Conservation (phyloP, 2,329 filamentous ascomycete species). For the Colletotrichum camelliae region DNA sequence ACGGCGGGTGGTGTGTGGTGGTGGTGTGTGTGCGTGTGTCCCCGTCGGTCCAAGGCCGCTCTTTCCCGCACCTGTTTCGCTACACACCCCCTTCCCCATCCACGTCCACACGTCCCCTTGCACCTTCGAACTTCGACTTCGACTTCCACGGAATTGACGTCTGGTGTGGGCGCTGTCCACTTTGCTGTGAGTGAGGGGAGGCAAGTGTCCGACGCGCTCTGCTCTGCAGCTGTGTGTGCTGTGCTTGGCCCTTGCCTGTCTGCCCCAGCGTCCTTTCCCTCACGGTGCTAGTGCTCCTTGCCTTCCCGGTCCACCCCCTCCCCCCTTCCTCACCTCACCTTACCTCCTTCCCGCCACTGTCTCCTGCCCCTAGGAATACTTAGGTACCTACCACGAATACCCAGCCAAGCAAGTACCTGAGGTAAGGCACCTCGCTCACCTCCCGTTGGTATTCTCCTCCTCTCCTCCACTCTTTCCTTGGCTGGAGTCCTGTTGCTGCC, state of each 20-base stretch:
- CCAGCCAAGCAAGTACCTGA: not conserved
- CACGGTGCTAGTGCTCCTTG: not conserved
- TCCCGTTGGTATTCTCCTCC: not conserved
- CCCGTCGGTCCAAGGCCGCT: constrained; percentile 32
- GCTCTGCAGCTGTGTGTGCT: not conserved
- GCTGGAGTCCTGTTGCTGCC: constrained; percentile 8
- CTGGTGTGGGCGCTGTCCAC: not conserved
- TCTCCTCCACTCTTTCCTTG: constrained; percentile 15
- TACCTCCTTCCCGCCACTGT: not conserved
- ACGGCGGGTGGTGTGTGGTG: not conserved
- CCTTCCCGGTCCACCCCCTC: constrained; percentile 1
- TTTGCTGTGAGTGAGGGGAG: not conserved
- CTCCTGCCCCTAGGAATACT: not conserved
- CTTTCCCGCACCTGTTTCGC: constrained; percentile 4
- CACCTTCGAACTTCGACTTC: not conserved
- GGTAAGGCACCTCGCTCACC: not conserved
- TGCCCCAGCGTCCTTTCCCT: not conserved
- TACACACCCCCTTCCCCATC: not conserved
- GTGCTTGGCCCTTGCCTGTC: not conserved
- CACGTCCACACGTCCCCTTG: not conserved
- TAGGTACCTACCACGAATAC: not conserved
- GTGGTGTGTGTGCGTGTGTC: not conserved
- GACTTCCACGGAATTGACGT: not conserved
- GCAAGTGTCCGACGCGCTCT: not conserved
- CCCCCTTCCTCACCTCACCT: not conserved